phyloP scores from a whole-genome alignment of 2,329 filamentous ascomycete species.

The Gaeumannomyces sp. region DNA sequence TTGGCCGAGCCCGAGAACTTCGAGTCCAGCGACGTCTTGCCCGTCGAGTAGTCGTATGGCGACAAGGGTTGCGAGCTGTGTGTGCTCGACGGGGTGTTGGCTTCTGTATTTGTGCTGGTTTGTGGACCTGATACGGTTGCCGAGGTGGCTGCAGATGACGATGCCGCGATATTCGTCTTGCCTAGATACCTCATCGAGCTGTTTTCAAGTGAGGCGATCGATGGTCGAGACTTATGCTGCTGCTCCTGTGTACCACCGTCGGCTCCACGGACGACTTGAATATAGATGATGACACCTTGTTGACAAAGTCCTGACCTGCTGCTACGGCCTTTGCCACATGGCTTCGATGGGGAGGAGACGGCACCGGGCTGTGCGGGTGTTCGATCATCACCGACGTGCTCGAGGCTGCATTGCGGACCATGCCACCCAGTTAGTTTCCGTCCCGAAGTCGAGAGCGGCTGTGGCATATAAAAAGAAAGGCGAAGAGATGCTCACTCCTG shows the following conservation, averaged over 20 bases:
- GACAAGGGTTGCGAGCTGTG: conserved; percentile 17
- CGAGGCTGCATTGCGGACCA: conserved; percentile 16
- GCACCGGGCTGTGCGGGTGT: conserved; percentile 6
- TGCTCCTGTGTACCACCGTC: conserved; percentile 36
- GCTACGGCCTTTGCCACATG: conserved; percentile 10
- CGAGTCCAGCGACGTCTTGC: conserved; percentile 35
- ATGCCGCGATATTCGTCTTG: background rate
- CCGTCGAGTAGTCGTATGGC: conserved; percentile 26
- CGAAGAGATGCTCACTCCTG: conserved; percentile 21
- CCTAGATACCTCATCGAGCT: conserved; percentile 9
- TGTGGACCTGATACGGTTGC: conserved; percentile 18
- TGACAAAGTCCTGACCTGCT: conserved; percentile 15
- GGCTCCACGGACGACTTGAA: conserved; percentile 32
- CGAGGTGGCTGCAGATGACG: conserved; percentile 13
- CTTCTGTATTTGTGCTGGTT: conserved; percentile 20
- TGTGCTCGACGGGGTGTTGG: conserved; percentile 18
- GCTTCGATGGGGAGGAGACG: background rate
- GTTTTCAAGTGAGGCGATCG: conserved; percentile 16
- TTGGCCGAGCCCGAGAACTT: conserved; percentile 24
- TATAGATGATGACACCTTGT: conserved; percentile 34
- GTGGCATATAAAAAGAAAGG: background rate
- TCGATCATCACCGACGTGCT: conserved; percentile 18
- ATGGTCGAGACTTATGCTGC: conserved; percentile 31
- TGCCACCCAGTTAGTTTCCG: background rate
- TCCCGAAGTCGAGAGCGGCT: background rate